phyloP scores from a whole-genome alignment of 345 rosid genomes.

The Aquilaria yunnanensis region DNA sequence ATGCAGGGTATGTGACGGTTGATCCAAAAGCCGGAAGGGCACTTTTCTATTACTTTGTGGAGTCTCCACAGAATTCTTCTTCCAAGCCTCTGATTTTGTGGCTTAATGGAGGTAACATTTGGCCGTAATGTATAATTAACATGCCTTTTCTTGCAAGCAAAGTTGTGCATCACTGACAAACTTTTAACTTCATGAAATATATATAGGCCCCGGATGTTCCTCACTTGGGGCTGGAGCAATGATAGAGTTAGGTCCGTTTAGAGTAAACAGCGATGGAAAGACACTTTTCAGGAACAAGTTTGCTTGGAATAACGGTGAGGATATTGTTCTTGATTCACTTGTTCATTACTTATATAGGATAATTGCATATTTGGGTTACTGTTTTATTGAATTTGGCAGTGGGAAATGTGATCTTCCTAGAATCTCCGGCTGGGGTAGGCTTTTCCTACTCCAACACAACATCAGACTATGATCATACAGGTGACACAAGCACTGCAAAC shows the following conservation, averaged over 20 bases:
- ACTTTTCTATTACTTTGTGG: conserved; percentile 20
- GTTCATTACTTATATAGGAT: too few species aligned
- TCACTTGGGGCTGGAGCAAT: conserved; percentile 49
- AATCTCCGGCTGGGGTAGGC: conserved; percentile 46
- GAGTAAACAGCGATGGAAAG: conserved; percentile 33
- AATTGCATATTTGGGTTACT: too few species aligned
- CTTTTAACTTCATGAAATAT: not conserved
- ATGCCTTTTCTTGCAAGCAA: too few species aligned
- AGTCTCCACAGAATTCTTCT: conserved; percentile 20
- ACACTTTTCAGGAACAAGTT: conserved; percentile 30
- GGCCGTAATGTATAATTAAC: too few species aligned
- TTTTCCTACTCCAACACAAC: conserved; percentile 47
- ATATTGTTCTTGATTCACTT: not conserved
- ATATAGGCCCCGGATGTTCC: conserved; percentile 52
- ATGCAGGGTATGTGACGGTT: conserved; percentile 21
- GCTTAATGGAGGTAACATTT: conserved; percentile 18
- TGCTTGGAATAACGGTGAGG: conserved; percentile 40
- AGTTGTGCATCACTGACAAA: too few species aligned
- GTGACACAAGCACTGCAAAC: conserved; percentile 37
- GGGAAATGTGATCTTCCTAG: conserved; percentile 43
- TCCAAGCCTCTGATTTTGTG: conserved; percentile 22
- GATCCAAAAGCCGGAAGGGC: conserved; percentile 20
- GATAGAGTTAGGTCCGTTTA: conserved; percentile 50
- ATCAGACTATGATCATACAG: conserved; percentile 26
- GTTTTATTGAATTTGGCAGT: conserved; percentile 15